Evolutionary conservation across 306 rosid species (phyloP).

Genomic region (Vicia villosa): DNA sequence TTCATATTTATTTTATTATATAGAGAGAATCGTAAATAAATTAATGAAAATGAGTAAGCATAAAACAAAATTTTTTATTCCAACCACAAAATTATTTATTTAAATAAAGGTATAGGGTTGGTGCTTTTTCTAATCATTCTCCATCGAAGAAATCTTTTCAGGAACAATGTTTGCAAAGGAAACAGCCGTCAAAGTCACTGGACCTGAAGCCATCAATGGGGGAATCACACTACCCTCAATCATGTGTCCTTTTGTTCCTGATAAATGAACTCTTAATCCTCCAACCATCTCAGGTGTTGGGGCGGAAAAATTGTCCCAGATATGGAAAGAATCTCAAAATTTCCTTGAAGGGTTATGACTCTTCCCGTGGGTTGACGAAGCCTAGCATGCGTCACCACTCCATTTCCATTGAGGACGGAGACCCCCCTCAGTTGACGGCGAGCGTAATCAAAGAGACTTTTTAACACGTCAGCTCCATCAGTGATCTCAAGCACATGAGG

Average conservation of each 20-base stretch:
- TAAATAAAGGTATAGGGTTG: too few species aligned
- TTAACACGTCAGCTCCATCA: conserved; percentile 49
- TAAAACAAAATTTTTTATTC: too few species aligned
- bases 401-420: conserved; percentile 53
- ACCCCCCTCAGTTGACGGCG: conserved; percentile 52
- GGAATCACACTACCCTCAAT: conserved; percentile 58
- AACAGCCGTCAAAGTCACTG: conserved; percentile 58
- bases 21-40: not conserved
- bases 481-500: conserved; percentile 59
- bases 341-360: conserved; percentile 53
- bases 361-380: conserved; percentile 48
- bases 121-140: too few species aligned
- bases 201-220: conserved; percentile 53
- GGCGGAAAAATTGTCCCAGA: conserved; percentile 65
- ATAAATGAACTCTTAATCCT: conserved; percentile 50
- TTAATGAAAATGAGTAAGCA: too few species aligned
- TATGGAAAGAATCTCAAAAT: conserved; percentile 59
- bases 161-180: conserved; percentile 52
- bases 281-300: conserved; percentile 55
- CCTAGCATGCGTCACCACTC: conserved; percentile 47
- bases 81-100: too few species aligned
- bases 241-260: conserved; percentile 64
- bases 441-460: conserved; percentile 48
- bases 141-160: conserved; percentile 48
- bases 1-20: not conserved